Evolutionary conservation across 2,329 filamentous ascomycete species (phyloP), one percentile per base, ranked within the genome.

Genomic region (Pseudocercospora fuligena): DNA sequence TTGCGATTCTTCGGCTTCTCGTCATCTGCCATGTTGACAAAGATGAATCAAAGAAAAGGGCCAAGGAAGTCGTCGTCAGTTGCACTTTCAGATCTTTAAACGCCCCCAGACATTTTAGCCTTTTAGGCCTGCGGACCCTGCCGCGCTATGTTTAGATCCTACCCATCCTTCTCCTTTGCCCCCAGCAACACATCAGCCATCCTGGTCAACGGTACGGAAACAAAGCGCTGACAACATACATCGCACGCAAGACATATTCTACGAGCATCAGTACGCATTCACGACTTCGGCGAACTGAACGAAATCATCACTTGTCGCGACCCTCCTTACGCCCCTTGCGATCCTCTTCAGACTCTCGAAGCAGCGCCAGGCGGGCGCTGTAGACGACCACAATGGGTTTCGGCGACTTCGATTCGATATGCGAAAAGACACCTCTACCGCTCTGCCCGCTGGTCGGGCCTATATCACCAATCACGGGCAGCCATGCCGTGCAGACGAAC

Each of bases 341-440:
- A 27, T 5, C 59, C 29, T 40, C 58, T 51, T 31, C 54, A 25
- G 25, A 21, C 47, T 33, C 31, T 25, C 9, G 56, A 23, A 36
- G 12, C 29, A 21, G 60, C 60, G 64, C 54, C 64, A 47, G 57
- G 33, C 21, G 21, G 56, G 63, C 64, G 62, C 60, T 43, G 47
- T 49, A 31, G 21, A 47, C 61, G 64, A 63, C 61, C 79, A 89
- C 84, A 81, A 94, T 96, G 86, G 91, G 89, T 71, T 98, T 98
- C 81, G 94, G 94, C 73, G 91, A 97, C 82, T 98, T 98, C 82
- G 88, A 90, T 66, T 84, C 86, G 73, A 90, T 98, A 83, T 99
- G 95, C 87, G 85, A 87, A 73, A 92, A 90, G 83, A 91, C 92
- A 69, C 88, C 93, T 69, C 85, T 99, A 72, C 95, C 95, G 66